phyloP scores from a whole-genome alignment of 306 rosid genomes.

The Aeschynomene evenia region DNA sequence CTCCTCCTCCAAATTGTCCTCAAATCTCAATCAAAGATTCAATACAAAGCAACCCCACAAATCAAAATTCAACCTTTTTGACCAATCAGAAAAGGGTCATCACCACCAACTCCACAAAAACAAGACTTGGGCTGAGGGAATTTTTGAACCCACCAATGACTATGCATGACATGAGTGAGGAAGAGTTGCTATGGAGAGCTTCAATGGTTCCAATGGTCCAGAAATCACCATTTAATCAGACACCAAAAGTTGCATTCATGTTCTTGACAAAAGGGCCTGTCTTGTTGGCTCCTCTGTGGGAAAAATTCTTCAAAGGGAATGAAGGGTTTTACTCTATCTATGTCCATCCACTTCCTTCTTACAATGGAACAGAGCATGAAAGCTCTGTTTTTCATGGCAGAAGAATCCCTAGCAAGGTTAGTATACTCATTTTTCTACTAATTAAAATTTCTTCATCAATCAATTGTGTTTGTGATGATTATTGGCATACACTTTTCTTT shows the following conservation, averaged over 20 bases:
- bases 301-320: slow-evolving; percentile 63
- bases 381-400: slow-evolving; percentile 60
- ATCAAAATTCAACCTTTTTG: not conserved
- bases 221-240: slow-evolving; percentile 38
- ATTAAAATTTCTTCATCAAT: not conserved
- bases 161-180: slow-evolving; percentile 68
- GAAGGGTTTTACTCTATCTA: slow-evolving; percentile 63
- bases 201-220: slow-evolving; percentile 48
- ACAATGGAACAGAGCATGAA: slow-evolving; percentile 39
- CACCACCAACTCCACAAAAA: not conserved
- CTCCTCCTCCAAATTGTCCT: not conserved
- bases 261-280: slow-evolving; percentile 68
- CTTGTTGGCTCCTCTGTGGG: slow-evolving; percentile 78
- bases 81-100: not conserved
- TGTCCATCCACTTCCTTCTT: slow-evolving; percentile 63
- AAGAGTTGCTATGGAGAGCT: slow-evolving; percentile 80
- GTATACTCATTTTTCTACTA: not conserved
- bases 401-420: slow-evolving; percentile 79
- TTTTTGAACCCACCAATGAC: slow-evolving; percentile 38
- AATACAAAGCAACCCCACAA: slow-evolving; percentile 11
- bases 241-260: slow-evolving; percentile 78
- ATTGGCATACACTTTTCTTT: not conserved
- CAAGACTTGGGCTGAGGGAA: slow-evolving; percentile 36
- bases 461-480: not conserved
- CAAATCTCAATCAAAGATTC: slow-evolving; percentile 4